Evolutionary conservation across 2,329 filamentous ascomycete genomes (phyloP).

Genomic region (Verticillium alfalfae): DNA sequence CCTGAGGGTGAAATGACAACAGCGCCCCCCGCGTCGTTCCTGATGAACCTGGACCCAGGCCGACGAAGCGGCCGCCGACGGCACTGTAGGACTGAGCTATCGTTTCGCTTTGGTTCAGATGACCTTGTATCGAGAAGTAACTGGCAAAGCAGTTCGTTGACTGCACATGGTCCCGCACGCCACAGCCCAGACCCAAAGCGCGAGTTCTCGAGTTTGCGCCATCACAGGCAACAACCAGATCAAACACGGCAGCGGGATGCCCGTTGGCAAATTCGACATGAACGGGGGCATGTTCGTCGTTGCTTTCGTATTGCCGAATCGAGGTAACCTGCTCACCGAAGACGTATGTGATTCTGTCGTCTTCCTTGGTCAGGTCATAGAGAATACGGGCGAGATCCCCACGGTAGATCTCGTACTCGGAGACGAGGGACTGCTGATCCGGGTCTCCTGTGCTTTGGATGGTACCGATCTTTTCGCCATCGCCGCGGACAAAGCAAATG

Average conservation of each 20-base stretch:
- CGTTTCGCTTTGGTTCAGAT: constrained; percentile 26
- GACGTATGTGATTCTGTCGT: constrained; percentile 15
- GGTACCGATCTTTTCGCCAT: constrained; percentile 28
- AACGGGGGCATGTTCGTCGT: constrained; percentile 22
- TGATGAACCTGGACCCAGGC: constrained; percentile 22
- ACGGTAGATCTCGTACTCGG: constrained; percentile 50
- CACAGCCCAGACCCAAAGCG: constrained; percentile 33
- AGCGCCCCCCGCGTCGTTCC: constrained; percentile 23
- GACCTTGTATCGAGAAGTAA: constrained; percentile 31
- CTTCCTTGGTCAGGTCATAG: constrained; percentile 22
- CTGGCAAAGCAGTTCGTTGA: constrained; percentile 31
- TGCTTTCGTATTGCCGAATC: constrained; percentile 11
- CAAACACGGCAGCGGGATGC: constrained; percentile 27
- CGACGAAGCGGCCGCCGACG: constrained; percentile 29
- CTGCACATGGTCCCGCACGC: constrained; percentile 28
- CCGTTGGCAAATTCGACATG: constrained; percentile 34
- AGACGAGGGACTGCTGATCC: constrained; percentile 34
- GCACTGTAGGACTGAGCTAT: constrained; percentile 29
- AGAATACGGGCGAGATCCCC: constrained; percentile 42
- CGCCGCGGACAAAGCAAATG: constrained; percentile 29
- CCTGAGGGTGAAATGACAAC: constrained; percentile 26
- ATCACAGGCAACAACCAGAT: constrained; percentile 43
- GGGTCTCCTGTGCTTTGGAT: constrained; percentile 26
- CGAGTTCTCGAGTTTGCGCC: constrained; percentile 40
- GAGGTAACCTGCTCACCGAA: constrained; percentile 24